A percentile compares a stretch with the other conserved stretches of the same genome.
phyloP scores from a whole-genome alignment of 164 flowering plant species.

The Annona squamosa region DNA sequence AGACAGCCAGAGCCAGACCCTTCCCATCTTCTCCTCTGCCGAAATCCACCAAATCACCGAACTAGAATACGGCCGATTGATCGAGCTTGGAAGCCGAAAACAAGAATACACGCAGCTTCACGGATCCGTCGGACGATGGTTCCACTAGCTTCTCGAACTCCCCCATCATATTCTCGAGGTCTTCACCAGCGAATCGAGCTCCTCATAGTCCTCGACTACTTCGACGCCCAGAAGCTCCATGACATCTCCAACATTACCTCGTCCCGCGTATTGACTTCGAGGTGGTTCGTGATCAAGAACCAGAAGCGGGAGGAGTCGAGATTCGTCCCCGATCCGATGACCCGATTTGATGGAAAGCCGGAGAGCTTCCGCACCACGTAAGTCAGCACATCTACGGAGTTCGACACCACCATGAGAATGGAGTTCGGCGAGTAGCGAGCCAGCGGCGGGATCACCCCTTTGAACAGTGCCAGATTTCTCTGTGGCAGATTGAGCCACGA shows the following conservation, averaged over 20 bases:
- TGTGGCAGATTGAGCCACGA: conserved; percentile 59
- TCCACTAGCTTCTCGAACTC: conserved; percentile 68
- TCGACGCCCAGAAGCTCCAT: conserved; percentile 67
- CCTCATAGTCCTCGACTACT: conserved; percentile 91
- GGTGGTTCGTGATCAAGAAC: conserved; percentile 52
- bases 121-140: conserved; percentile 53
- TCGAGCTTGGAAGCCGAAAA: conserved; percentile 43
- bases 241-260: conserved; percentile 65
- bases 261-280: conserved; percentile 57
- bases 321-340: conserved; percentile 59
- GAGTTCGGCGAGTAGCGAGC: conserved; percentile 37
- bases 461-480: conserved; percentile 47
- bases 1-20: conserved; percentile 7
- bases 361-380: conserved; percentile 55
- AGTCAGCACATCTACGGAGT: conserved; percentile 53
- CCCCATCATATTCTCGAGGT: conserved; percentile 87
- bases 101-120: conserved; percentile 48
- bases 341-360: conserved; percentile 49
- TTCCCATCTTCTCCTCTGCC: too few species aligned
- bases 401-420: conserved; percentile 41
- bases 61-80: conserved; percentile 30
- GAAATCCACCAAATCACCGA: conserved; percentile 45
- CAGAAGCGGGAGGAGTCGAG: conserved; percentile 55
- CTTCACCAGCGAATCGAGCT: conserved; percentile 87
- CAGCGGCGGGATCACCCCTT: conserved; percentile 47